Conservation (phyloP, 2,329 filamentous ascomycete genomes). For the Orbilia oligospora region DNA sequence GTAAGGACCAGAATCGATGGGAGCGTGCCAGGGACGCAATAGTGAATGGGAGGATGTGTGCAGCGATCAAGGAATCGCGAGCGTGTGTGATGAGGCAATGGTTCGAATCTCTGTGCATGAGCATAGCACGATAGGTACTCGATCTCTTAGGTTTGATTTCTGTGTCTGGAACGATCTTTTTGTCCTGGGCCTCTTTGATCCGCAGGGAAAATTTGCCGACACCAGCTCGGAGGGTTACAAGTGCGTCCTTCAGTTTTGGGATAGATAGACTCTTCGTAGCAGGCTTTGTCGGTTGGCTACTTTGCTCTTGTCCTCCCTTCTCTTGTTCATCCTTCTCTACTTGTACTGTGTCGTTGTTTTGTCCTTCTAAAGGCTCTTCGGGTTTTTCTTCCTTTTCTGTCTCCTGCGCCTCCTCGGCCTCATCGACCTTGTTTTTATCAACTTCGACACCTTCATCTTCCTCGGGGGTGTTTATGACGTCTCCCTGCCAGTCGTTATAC, state of each 20-base stretch:
- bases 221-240: constrained; percentile 38
- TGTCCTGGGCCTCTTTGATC: constrained; percentile 49
- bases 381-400: constrained; percentile 2
- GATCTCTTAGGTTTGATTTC: constrained; percentile 43
- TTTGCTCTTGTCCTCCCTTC: constrained; percentile 7
- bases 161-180: constrained; percentile 28
- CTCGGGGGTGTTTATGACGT: constrained; percentile 5
- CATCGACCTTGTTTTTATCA: constrained; percentile 7
- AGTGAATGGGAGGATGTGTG: constrained; percentile 57
- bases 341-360: background rate
- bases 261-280: constrained; percentile 16
- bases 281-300: constrained; percentile 9
- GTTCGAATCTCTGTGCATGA: constrained; percentile 51
- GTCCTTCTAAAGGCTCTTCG: background rate
- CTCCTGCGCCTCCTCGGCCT: constrained; percentile 4
- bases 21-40: constrained; percentile 43
- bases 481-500: constrained; percentile 33
- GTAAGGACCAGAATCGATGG: constrained; percentile 52
- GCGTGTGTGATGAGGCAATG: constrained; percentile 51
- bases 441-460: constrained; percentile 45
- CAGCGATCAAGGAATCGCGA: constrained; percentile 48
- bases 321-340: constrained; percentile 16
- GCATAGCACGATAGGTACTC: constrained; percentile 41
- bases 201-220: constrained; percentile 55
- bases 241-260: constrained; percentile 34